Base-by-base conservation (phyloP, 2,329 filamentous ascomycete species). In the Penicillium sp. region DNA sequence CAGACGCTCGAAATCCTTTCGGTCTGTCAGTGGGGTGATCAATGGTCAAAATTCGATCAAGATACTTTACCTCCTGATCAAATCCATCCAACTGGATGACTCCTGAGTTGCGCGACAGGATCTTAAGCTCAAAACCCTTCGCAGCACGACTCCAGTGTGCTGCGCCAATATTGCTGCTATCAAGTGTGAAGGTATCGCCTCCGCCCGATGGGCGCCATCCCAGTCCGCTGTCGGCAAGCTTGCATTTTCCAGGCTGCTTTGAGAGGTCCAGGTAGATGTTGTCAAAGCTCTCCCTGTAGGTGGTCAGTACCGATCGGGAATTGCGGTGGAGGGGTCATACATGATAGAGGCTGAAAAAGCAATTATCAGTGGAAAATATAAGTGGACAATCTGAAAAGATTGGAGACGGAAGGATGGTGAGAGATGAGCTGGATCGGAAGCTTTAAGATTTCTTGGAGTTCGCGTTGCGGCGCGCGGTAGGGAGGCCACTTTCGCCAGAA, bases 191-290 rank as follows among this genome's bases (percentile, higher is more conserved):
- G 57, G 92, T 93, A 62, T 97, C 91, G 73, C 91, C 90, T 70
- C 90, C 92, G 49, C 86, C 86, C 4, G 86, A 84, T 27, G 93
- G 91, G 77, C 96, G 96, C 95, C 95, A 99, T 52, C 93, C 94
- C 66, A 97, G 85, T 57, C 94, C 94, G 49, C 87, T 92, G 73
- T 97, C 93, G 60, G 93, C 92, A 69, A 99, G 92, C 71, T 94
- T 87, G 79, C 92, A 97, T 79, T 93, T 94, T 64, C 94, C 94
- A 55, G 87, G 84, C 76, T 94, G 89, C 75, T 92, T 94, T 67
- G 92, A 97, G 57, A 99, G 85, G 74, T 99, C 93, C 67, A 99
- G 86, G 77, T 94, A 92, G 78, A 97, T 96, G 77, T 91, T 92
- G 72, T 97, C 93, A 78, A 99, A 99, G 71, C 89, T 94, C 85